Evolutionary conservation across 768 basidiomycete genomes (phyloP).

Genomic region (Suillus discolor): DNA sequence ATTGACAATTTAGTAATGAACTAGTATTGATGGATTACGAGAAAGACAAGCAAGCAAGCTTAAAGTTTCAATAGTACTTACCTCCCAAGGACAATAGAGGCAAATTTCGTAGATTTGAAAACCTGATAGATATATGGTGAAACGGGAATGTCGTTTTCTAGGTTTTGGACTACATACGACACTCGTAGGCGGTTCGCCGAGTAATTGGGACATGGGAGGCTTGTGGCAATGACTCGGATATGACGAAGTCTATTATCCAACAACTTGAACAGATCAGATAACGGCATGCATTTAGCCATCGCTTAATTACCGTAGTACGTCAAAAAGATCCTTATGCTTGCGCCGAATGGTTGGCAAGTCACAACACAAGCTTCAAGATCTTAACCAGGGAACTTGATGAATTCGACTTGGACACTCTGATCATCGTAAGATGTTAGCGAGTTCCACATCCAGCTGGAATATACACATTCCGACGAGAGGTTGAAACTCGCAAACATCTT

Average conservation of each 20-base stretch:
- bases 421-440: neutral
- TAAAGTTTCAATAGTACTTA: no score
- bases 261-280: neutral
- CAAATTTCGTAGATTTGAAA: no score
- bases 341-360: neutral
- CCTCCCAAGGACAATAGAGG: no score
- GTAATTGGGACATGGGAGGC: no score
- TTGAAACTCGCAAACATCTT: slow-evolving; percentile 1
- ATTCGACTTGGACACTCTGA: neutral
- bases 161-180: no score
- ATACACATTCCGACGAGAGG: neutral
- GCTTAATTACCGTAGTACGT: neutral
- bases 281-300: neutral
- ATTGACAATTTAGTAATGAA: neutral
- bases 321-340: neutral
- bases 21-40: no score
- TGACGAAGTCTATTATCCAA: neutral
- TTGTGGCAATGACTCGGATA: no score
- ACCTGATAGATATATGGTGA: no score
- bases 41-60: no score
- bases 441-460: neutral
- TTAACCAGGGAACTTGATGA: neutral
- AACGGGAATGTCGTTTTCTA: no score
- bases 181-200: no score
- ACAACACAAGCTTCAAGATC: neutral